These are phyloP conservation scores for Closterium sp. DNA, from an alignment of 139 green algal genomes.

Conservation along the genomic window DNA sequence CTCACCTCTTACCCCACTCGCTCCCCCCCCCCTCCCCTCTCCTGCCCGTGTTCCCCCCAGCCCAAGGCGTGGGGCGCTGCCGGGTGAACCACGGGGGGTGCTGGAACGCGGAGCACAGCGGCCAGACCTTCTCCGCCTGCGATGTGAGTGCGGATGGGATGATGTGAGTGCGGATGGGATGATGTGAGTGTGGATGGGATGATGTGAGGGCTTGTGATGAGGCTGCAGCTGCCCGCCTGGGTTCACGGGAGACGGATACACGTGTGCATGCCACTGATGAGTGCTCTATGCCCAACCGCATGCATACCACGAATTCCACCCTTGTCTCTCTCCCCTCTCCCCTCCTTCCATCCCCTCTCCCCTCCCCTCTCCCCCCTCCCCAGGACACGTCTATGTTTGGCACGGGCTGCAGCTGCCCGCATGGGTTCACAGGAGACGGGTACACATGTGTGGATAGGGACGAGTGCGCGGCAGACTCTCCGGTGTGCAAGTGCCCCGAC, in stretches of 20 bases:
- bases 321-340: too few species aligned
- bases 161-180: constrained; percentile 4
- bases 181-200: background rate
- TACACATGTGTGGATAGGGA: constrained; percentile 49
- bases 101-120: constrained; percentile 28
- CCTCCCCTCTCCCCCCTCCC: too few species aligned
- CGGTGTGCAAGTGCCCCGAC: constrained; percentile 41
- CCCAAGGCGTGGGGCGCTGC: constrained; percentile 15
- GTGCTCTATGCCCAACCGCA: too few species aligned
- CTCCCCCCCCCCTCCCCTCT: too few species aligned
- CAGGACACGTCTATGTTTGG: background rate
- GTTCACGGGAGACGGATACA: constrained; percentile 16
- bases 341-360: background rate
- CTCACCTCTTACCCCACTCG: too few species aligned
- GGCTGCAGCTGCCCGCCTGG: constrained; percentile 43
- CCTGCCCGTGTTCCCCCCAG: background rate
- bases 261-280: too few species aligned
- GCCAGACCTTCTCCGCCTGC: constrained; percentile 29
- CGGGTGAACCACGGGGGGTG: constrained; percentile 48
- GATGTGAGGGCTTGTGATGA: background rate
- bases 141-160: too few species aligned
- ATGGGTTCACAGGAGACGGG: constrained; percentile 32
- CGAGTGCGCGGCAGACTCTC: constrained; percentile 39
- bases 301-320: too few species aligned
- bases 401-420: constrained; percentile 36